Evolutionary conservation across 495 filamentous ascomycete species (phyloP), one percentile per base, ranked within the genome.

Genomic region (Daldinia childiae): DNA sequence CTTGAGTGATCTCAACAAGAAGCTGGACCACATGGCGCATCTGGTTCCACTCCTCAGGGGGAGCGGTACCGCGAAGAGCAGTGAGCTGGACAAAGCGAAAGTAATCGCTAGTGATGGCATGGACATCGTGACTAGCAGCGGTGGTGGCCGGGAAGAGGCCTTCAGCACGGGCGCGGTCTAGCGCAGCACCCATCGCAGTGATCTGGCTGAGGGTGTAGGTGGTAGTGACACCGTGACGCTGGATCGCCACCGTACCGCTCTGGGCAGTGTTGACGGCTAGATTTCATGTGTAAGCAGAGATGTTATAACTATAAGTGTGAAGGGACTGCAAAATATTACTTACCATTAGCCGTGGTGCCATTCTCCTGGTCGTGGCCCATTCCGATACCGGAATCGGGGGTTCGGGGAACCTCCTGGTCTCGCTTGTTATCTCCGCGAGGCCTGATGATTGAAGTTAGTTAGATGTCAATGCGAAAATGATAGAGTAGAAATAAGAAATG

Each of bases 131-230:
- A 1, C 11, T 15, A 8, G 66, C 17, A 0, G 75, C 64, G 4
- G 24, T 74, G 6, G 74, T 76, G 0, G 43, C 1, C 3, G 77
- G 77, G 57, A 79, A 77, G 4, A 7, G 48, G 6, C 61, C 69
- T 4, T 76, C 67, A n/a, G 68, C 65, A 12, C 77, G 75, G 61
- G 77, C 77, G 8, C 68, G 39, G 14, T 57, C 68, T 0, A 79
- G 59, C 0, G 19, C 57, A 5, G 17, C 12, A 2, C 63, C 66
- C 75, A 79, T 79, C 45, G 30, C 11, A 34, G 38, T 45, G 52
- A 74, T 15, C 12, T 60, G 24, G 2, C 56, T n/a, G 6, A 51
- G 9, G 21, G 69, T 63, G 58, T 19, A 51, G 9, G 9, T 1
- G 7, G 64, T 0, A 1, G 27, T 15, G 8, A 39, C 19, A 26